Base-by-base conservation (phyloP, 1,284 basidiomycete species). In the Melampsora americana region DNA sequence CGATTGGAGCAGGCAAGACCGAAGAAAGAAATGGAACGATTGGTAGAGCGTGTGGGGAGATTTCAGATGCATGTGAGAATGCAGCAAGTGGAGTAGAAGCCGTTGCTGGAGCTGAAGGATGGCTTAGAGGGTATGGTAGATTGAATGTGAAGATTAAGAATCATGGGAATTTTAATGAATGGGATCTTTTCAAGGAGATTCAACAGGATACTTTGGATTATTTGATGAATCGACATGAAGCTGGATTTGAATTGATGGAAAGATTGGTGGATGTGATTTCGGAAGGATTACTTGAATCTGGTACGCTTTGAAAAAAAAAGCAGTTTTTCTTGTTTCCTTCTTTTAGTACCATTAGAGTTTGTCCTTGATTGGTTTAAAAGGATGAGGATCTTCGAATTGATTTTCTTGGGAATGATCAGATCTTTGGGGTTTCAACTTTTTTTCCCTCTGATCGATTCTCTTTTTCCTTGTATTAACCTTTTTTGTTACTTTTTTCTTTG, bases 41-140 rank as follows among this genome's bases (percentile, higher is more conserved):
- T 28, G 73, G 53, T 0, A 56, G 73, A 42, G 73, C 73, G 0
- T 76, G 73, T 62, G 60, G 28, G 3, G 59, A 76, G 30, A 76
- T 76, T 28, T 28, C 28, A 20, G 42, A 76, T 18, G 59, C 73
- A 7, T 68, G 50, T 62, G 73, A 67, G 4, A 44, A 44, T 12
- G 53, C 28, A 39, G 73, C 73, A 0, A 46, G 35, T 26, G 66
- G 44, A n/a, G 73, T 76, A 35, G 53, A 76, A 32, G 16, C 18
- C 2, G 42, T 30, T 14, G 66, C 73, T n/a, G 20, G 12, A 18
- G 35, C 30, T 2, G 66, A 76, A 48, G 73, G 73, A 18, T 76
- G 73, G 73, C 0, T n/a, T 3, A 20, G 26, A 26, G 44, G 18
- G 26, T 76, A 76, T 50, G 42, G 32, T 30, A 60, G 73, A 32